Evolutionary conservation across 2,329 filamentous ascomycete genomes (phyloP).

Genomic region (Pyricularia grisea): DNA sequence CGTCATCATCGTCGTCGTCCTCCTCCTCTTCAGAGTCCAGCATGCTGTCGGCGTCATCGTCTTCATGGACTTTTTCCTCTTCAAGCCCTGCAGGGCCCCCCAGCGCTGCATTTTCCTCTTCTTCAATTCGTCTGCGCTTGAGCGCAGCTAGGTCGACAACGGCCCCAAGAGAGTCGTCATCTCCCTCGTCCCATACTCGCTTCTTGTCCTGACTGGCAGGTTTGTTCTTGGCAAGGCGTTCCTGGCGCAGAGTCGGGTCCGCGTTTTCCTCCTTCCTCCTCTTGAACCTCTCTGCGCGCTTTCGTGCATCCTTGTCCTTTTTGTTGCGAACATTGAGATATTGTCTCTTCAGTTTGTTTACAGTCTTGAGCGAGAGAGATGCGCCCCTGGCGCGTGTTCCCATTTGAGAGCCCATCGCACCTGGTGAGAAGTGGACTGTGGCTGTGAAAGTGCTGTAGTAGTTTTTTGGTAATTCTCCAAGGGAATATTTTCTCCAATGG

Average conservation of each 20-base stretch:
- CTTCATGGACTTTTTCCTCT: conserved; percentile 27
- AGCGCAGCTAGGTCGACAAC: conserved; percentile 50
- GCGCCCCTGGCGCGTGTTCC: conserved; percentile 14
- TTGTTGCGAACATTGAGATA: conserved; percentile 74
- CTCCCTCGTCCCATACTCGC: conserved; percentile 78
- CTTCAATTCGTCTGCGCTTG: conserved; percentile 45
- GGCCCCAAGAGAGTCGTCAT: conserved; percentile 44
- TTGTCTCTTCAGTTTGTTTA: conserved; percentile 74
- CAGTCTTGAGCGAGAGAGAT: conserved; percentile 30
- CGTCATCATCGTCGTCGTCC: conserved; percentile 30
- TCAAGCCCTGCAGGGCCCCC: conserved; percentile 34
- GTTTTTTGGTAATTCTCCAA: too few relatives aligned
- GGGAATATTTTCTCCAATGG: neutral
- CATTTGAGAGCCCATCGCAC: conserved; percentile 13
- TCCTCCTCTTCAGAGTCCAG: conserved; percentile 54
- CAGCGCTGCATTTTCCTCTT: conserved; percentile 33
- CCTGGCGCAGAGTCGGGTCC: conserved; percentile 65
- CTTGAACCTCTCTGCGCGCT: conserved; percentile 27
- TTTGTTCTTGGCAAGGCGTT: conserved; percentile 68
- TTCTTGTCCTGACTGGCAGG: conserved; percentile 78
- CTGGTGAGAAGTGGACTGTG: neutral
- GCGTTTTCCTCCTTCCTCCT: conserved; percentile 78
- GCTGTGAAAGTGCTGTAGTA: neutral
- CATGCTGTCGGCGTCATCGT: conserved; percentile 69
- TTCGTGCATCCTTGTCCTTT: conserved; percentile 48